Evolutionary conservation across 768 basidiomycete genomes (phyloP).

Genomic region (Butyriboletus loyo): DNA sequence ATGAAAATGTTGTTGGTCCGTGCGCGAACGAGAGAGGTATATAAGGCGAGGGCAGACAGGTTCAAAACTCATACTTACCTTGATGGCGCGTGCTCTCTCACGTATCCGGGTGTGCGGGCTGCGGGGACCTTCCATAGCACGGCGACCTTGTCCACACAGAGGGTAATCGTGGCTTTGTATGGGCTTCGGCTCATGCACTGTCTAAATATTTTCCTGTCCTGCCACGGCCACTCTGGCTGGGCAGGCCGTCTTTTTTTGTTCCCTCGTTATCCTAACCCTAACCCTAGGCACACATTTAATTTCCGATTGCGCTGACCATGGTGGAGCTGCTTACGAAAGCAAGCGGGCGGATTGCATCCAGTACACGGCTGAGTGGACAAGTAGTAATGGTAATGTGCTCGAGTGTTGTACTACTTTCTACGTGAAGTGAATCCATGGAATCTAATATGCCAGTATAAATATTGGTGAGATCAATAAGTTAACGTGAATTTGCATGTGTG

Average conservation of each 20-base stretch:
- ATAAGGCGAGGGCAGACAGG: conserved; percentile 3
- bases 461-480: too few species aligned
- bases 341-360: too few species aligned
- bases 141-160: conserved; percentile 53
- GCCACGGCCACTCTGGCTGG: conserved; percentile 54
- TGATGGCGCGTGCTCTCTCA: conserved; percentile 53
- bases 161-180: conserved; percentile 45
- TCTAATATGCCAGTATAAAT: too few species aligned
- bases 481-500: too few species aligned
- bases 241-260: conserved; percentile 38
- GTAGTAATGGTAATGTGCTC: too few species aligned
- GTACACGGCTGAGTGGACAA: too few species aligned
- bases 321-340: too few species aligned
- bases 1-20: conserved; percentile 22
- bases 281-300: conserved; percentile 24
- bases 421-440: too few species aligned
- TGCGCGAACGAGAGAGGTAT: conserved; percentile 14
- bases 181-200: conserved; percentile 72
- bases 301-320: too few species aligned
- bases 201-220: conserved; percentile 79
- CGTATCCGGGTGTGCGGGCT: conserved; percentile 51
- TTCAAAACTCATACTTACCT: too few species aligned
- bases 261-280: conserved; percentile 20
- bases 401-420: too few species aligned
- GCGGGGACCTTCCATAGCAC: conserved; percentile 52